phyloP scores from a whole-genome alignment of 2,329 filamentous ascomycete genomes.

The Harringtonia lauricola region DNA sequence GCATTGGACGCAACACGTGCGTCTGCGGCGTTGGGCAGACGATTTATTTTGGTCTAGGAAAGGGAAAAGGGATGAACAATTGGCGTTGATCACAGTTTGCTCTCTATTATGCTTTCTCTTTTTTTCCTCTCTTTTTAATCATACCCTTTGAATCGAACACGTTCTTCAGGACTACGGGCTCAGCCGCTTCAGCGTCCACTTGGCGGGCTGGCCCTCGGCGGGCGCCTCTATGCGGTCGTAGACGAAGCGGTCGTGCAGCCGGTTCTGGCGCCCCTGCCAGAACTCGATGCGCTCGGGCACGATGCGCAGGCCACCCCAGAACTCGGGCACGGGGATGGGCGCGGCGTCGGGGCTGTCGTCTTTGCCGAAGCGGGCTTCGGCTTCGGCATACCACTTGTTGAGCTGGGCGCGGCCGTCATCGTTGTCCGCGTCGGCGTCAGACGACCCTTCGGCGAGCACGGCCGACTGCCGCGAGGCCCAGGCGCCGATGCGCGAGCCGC shows the following conservation, averaged over 20 bases:
- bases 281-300: constrained; percentile 85
- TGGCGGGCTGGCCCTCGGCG: constrained; percentile 20
- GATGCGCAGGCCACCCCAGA: constrained; percentile 87
- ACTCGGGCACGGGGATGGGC: constrained; percentile 78
- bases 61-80: neutral
- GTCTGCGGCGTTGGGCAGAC: too few relatives aligned
- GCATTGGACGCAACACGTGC: too few relatives aligned
- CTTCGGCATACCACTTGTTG: constrained; percentile 66
- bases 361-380: constrained; percentile 69
- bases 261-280: constrained; percentile 84
- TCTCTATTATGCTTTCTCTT: neutral
- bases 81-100: too few relatives aligned
- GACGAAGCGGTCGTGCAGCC: constrained; percentile 86
- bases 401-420: constrained; percentile 64
- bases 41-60: neutral
- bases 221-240: constrained; percentile 62
- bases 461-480: constrained; percentile 88
- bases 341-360: constrained; percentile 63
- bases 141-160: too few relatives aligned
- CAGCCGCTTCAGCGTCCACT: constrained; percentile 61
- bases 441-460: constrained; percentile 57
- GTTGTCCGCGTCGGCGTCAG: constrained; percentile 21
- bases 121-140: neutral
- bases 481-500: constrained; percentile 76
- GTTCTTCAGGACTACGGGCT: constrained; percentile 59